Evolutionary conservation across 208 protist species (phyloP).

Genomic region (Polymyxa betae): DNA sequence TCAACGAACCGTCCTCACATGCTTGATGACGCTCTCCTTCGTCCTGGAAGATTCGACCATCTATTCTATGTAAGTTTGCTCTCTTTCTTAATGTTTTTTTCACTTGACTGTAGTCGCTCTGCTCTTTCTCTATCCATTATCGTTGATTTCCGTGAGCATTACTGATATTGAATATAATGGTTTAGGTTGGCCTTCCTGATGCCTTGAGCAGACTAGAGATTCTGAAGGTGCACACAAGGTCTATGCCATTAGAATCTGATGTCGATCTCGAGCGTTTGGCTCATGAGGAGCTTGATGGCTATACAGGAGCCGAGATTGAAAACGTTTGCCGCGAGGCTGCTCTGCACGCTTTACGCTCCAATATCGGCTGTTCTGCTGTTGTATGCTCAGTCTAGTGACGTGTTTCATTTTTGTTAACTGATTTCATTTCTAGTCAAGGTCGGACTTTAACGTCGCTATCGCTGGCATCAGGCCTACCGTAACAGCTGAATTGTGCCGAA

Average conservation of each 20-base stretch:
- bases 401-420: no score
- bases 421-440: no score
- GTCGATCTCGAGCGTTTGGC: neutral
- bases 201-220: neutral
- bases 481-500: no score
- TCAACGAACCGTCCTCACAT: constrained; percentile 55
- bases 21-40: constrained; percentile 56
- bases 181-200: neutral
- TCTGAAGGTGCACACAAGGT: constrained; percentile 35
- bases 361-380: neutral
- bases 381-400: no score
- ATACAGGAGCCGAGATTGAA: constrained; percentile 57
- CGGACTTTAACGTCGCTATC: no score
- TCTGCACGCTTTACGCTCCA: constrained; percentile 34
- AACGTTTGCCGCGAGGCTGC: constrained; percentile 59
- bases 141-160: no score
- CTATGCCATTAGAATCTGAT: constrained; percentile 51
- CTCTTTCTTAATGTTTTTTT: neutral
- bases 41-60: constrained; percentile 57
- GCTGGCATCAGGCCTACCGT: no score
- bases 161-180: neutral
- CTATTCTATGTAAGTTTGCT: neutral
- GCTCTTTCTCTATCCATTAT: no score
- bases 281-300: neutral
- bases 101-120: neutral